Evolutionary conservation across 352 stramenopile species (phyloP).

Genomic region (Pythium sukuiense): DNA sequence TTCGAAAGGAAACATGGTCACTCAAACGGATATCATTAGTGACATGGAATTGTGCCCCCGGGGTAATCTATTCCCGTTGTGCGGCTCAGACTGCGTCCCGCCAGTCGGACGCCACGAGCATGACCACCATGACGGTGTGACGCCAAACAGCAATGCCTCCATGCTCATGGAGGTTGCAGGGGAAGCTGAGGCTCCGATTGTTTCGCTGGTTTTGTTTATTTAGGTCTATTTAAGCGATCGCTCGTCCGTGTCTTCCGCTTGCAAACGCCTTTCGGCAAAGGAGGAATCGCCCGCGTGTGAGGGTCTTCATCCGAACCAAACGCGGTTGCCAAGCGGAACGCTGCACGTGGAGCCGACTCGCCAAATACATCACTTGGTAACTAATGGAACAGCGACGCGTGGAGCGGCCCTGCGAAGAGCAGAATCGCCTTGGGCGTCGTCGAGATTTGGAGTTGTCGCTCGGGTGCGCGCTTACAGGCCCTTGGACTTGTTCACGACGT

Average conservation of each 20-base stretch:
- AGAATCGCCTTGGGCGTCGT: background rate
- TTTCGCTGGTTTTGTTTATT: conserved; percentile 6
- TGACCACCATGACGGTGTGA: no score
- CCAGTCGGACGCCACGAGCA: background rate
- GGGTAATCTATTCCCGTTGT: background rate
- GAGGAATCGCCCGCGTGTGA: background rate
- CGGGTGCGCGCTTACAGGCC: conserved; percentile 31
- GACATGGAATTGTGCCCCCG: conserved; percentile 10
- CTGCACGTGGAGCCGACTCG: conserved; percentile 5
- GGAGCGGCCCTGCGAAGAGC: background rate
- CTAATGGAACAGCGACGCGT: conserved; percentile 22
- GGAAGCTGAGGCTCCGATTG: no score
- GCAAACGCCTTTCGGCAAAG: background rate
- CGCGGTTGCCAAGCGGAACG: conserved; percentile 6
- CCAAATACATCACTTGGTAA: conserved; percentile 14
- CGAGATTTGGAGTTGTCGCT: conserved; percentile 2
- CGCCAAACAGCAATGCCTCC: no score
- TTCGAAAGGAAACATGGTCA: conserved; percentile 9
- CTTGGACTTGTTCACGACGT: conserved; percentile 81
- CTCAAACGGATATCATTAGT: background rate
- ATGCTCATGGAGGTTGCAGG: background rate
- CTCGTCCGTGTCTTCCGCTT: background rate
- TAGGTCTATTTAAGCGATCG: conserved; percentile 9
- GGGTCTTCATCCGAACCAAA: background rate
- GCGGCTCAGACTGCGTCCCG: background rate